phyloP scores from a whole-genome alignment of 2,329 filamentous ascomycete species.

The Penicillium verrucosum region DNA sequence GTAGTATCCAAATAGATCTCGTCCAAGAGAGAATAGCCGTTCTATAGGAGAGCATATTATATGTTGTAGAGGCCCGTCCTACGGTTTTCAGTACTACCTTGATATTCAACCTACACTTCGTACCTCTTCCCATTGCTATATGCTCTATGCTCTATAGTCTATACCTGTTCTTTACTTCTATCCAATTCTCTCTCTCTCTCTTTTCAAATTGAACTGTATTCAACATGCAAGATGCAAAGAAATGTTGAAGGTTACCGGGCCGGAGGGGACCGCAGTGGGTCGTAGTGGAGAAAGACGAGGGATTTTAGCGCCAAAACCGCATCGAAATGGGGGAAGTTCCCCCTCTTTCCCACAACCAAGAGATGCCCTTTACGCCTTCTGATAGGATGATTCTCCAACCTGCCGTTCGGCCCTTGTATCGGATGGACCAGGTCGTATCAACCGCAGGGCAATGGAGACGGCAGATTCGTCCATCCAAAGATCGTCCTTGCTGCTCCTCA shows the following conservation, averaged over 20 bases:
- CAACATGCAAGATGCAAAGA: conserved; percentile 11
- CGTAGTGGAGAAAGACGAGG: conserved; percentile 18
- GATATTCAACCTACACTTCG: neutral
- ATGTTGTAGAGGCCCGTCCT: neutral
- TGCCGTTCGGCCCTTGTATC: conserved; percentile 27
- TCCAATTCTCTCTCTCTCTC: too few relatives aligned
- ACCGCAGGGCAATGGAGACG: conserved; percentile 11
- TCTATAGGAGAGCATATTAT: neutral
- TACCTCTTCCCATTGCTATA: neutral
- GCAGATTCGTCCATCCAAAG: conserved; percentile 19
- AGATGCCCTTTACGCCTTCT: conserved; percentile 11
- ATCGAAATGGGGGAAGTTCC: conserved; percentile 7
- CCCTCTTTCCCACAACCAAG: conserved; percentile 10
- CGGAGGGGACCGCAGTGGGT: conserved; percentile 28
- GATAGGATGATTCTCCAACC: conserved; percentile 19
- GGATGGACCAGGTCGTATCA: conserved; percentile 10
- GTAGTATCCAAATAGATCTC: conserved; percentile 13
- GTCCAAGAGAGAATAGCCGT: conserved; percentile 10
- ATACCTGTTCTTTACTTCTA: neutral
- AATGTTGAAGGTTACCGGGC: conserved; percentile 25
- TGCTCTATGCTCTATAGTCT: neutral
- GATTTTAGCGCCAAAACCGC: conserved; percentile 15
- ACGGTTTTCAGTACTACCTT: neutral
- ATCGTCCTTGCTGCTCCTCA: conserved; percentile 22
- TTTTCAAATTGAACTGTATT: neutral